Evolutionary conservation across 371 early-diverging fungal species (phyloP), one percentile per base, ranked within the genome.

Genomic region (Mortierella sp.): DNA sequence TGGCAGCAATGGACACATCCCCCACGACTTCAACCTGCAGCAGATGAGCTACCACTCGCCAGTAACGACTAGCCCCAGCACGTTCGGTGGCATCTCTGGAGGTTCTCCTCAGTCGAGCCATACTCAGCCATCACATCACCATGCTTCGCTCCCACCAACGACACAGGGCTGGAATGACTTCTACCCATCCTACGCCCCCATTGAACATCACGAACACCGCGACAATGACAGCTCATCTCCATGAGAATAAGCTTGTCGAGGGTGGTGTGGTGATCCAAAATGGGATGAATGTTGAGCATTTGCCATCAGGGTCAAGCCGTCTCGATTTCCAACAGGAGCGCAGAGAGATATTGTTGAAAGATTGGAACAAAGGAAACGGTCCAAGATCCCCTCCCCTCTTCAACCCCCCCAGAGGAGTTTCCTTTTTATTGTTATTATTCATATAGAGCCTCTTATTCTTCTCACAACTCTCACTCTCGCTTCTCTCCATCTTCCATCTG

Each of bases 161-260:
- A 54, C 71, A 9, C 72, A 71, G 28, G 57, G 72, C 13, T 61
- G 72, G 66, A 25, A 37, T 25, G 66, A 65, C n/a, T 57, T 65
- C 57, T 65, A 71, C 34, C 39, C 61, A 31, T 40, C 43, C 14
- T 29, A 59, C 7, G 39, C 61, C 31, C 51, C 68, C 12, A 57
- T 46, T 39, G 61, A 60, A n/a, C 59, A 54, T 31, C 40, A 37
- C 34, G 58, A 58, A n/a, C 67, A 73, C 44, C 71, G 65, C 16
- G 63, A 63, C 28, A 63, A 73, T 39, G 63, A 58, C 37, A 67
- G 74, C 60, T 49, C 64, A 44, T 74, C 74, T 16, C 67, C 74
- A 17, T 60, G 52, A 71, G 45, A 6, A 17, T 12, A 19, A n/a
- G 29, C 51, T 24, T 9, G 29, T 28, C 19, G 9, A 6, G 7